Base-by-base conservation (phyloP, 441 rosid genomes). In the Aquilaria agallochum region DNA sequence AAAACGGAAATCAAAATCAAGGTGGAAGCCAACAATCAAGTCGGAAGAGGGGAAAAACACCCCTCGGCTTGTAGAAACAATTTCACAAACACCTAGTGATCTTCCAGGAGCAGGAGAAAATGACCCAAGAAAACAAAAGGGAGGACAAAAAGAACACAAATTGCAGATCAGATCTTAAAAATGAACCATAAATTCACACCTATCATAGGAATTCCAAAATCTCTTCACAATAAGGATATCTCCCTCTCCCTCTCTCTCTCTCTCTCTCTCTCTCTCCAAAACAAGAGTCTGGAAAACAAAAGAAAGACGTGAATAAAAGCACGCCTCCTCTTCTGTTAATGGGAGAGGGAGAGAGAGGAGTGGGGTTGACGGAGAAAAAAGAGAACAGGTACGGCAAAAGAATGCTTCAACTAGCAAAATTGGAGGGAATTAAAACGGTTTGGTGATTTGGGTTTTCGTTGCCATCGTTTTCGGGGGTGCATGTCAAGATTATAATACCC, bases 301-400 rank as follows among this genome's bases (percentile, higher is more conserved):
- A 68, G 53, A 75, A 9, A 5, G 45, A 31, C 44, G 48, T 57
- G 45, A 56, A 53, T 30, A 33, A 65, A 55, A 42, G 58, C 56
- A 66, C 58, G 50, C 20, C 20, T 20, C 20, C 20, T 46, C 70
- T 50, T 61, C 33, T 63, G 53, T 59, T 66, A 62, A 42, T 14
- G 64, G 40, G 40, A 57, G 60, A 53, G 50, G 52, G 64, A 48
- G 54, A 56, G 54, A 33, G 62, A 46, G 51, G 48, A 11, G 11
- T 20, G 13, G 49, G 50, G 49, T 74, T 40, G 31, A 69, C 42
- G 31, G 42, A 47, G 32, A 53, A 5, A 31, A 9, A 50, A 32
- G 30, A 53, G 20, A 54, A 15, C 66, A 68, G 76, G 76, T 69
- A 75, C 69, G 44, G 68, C n/a, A 69, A 46, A 40, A 36, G 63